Conservation (phyloP, 2,329 filamentous ascomycete species). For the Geoglossum cookeanum region DNA sequence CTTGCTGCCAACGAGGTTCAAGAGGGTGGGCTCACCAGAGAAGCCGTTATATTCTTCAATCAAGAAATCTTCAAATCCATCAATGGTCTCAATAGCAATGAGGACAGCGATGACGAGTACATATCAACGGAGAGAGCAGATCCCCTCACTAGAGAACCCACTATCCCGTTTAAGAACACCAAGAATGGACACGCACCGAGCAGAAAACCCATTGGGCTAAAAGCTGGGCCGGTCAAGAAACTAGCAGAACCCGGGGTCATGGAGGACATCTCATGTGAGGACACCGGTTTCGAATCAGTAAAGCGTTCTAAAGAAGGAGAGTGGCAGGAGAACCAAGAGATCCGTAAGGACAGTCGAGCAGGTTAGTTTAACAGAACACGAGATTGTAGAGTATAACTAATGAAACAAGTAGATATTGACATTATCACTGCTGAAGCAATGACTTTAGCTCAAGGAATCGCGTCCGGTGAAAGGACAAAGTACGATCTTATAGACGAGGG, state of each 20-base stretch:
- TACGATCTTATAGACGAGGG: slow-evolving; percentile 72
- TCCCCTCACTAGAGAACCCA: not conserved
- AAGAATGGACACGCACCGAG: not conserved
- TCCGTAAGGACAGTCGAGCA: slow-evolving; percentile 41
- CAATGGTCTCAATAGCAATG: slow-evolving; percentile 40
- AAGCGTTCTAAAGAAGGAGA: slow-evolving; percentile 31
- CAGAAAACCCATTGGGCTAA: slow-evolving; percentile 16
- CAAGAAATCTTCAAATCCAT: slow-evolving; percentile 88
- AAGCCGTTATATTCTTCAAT: slow-evolving; percentile 76
- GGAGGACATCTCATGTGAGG: slow-evolving; percentile 21
- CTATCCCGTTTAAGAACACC: not conserved
- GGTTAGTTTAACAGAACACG: slow-evolving; percentile 25
- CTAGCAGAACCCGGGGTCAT: slow-evolving; percentile 6
- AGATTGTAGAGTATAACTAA: not conserved
- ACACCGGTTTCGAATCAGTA: slow-evolving; percentile 43
- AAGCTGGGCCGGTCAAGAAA: slow-evolving; percentile 23
- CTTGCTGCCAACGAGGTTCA: slow-evolving; percentile 34
- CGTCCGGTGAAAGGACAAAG: slow-evolving; percentile 63
- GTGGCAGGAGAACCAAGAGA: slow-evolving; percentile 49
- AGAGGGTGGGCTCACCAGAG: slow-evolving; percentile 51
- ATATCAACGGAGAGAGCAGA: no score
- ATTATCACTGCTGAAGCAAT: slow-evolving; percentile 99
- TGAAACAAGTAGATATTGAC: slow-evolving; percentile 54
- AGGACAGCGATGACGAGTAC: slow-evolving; percentile 21
- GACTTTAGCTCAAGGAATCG: slow-evolving; percentile 85